Evolutionary conservation across 2,329 filamentous ascomycete genomes (phyloP), one percentile per base, ranked within the genome.

Genomic region (Aspergillus quadricinctus): DNA sequence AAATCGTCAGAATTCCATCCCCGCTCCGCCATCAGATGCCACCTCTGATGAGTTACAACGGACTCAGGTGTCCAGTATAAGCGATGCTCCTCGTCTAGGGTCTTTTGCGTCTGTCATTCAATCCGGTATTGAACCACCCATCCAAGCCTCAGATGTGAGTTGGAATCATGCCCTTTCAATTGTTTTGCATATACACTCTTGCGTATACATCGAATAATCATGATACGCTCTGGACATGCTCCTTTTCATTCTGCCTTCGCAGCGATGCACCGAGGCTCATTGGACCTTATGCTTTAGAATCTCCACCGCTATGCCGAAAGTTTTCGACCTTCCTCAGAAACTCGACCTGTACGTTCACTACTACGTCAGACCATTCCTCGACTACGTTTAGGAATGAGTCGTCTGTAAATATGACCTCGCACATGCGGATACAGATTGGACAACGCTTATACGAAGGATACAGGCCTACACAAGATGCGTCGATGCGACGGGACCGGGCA

Each of bases 61-160:
- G 61, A 61, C 61, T 59, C 57, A 60, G 62, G 58, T 56, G 59
- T 64, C 64, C 63, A 59, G 60, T 53, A 51, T 59, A 58, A 64
- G 62, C 50, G 60, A 64, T 58, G 56, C 48, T 52, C 48, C 50
- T 62, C 48, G 53, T 53, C 41, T 56, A 55, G 56, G 50, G n/a
- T 51, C 54, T 19, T 53, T 48, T 56, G 49, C 56, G 45, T 53
- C 59, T 50, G 25, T 31, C 25, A 17, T 40, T 48, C 43, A 46
- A 25, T 7, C 43, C 11, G 19, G 14, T 3, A 23, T 25, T 14
- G 21, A 27, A 46, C 3, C n/a, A 23, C 11, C 43, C 17, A 25
- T 14, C 14, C 10, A 27, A 17, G 1, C 43, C 43, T 6, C 11
- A 10, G 14, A 46, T 23, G 43, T 46, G 23, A 46, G 43, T 23